Conservation (phyloP, 148 eudicot species). For the Hydrangea macrophylla region DNA sequence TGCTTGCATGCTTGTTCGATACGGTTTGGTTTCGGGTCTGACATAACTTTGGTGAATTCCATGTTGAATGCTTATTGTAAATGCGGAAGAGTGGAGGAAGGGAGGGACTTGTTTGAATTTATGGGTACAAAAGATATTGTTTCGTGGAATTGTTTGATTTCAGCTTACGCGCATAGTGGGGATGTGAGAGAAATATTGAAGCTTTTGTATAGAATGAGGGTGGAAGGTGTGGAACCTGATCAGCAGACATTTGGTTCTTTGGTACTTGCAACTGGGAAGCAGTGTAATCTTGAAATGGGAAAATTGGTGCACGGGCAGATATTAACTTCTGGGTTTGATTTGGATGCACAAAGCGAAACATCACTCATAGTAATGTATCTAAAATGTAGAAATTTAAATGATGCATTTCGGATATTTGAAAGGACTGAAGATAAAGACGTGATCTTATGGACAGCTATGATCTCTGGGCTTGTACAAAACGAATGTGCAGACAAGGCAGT, state of each 20-base stretch:
- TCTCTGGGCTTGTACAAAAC: slow-evolving; percentile 87
- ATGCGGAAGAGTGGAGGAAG: slow-evolving; percentile 55
- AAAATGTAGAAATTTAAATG: slow-evolving; percentile 39
- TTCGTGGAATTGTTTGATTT: slow-evolving; percentile 88
- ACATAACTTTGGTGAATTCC: slow-evolving; percentile 52
- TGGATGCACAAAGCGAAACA: slow-evolving; percentile 55
- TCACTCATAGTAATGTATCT: slow-evolving; percentile 58
- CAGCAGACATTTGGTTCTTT: slow-evolving; percentile 60
- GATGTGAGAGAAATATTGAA: slow-evolving; percentile 32
- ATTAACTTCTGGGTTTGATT: slow-evolving; percentile 43
- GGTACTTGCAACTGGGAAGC: slow-evolving; percentile 38
- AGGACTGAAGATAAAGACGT: slow-evolving; percentile 52
- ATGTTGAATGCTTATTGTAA: slow-evolving; percentile 63
- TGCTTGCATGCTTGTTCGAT: slow-evolving; percentile 49
- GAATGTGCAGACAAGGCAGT: slow-evolving; percentile 52
- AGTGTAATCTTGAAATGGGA: slow-evolving; percentile 40
- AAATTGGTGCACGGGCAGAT: slow-evolving; percentile 60
- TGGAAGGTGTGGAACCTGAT: slow-evolving; percentile 57
- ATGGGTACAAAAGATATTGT: slow-evolving; percentile 61
- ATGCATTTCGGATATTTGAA: slow-evolving; percentile 54
- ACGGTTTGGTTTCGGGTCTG: slow-evolving; percentile 43
- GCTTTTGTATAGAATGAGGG: slow-evolving; percentile 51
- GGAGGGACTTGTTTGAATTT: slow-evolving; percentile 52
- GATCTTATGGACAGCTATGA: slow-evolving; percentile 74
- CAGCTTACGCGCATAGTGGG: slow-evolving; percentile 47